Percentiles rank a stretch among this genome's conserved stretches.
Conservation (phyloP, 192 early-diverging fungal genomes). For the Cladochytrium replicatum region DNA sequence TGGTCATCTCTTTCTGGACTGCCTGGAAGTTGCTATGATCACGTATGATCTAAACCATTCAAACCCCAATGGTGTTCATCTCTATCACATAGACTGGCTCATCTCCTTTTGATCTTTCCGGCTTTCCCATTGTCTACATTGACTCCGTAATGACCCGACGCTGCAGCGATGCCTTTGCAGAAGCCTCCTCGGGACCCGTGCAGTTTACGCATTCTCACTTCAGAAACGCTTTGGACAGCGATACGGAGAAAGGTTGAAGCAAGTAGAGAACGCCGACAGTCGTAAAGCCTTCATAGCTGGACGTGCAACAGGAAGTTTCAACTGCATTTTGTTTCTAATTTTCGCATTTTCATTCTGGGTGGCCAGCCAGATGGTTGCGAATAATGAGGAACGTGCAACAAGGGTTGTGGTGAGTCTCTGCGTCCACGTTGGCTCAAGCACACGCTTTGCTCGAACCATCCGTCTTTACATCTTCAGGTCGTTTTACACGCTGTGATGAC, state of each 20-base stretch:
- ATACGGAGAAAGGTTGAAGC: slow-evolving; percentile 7
- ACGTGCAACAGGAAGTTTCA: slow-evolving; percentile 48
- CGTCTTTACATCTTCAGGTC: not conserved
- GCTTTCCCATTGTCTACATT: slow-evolving; percentile 9
- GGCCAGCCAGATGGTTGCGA: not conserved
- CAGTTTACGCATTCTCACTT: slow-evolving; percentile 21
- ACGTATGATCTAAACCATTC: slow-evolving; percentile 20
- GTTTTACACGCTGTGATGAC: slow-evolving; percentile 19
- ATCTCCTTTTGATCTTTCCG: slow-evolving; percentile 2
- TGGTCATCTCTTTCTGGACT: slow-evolving; percentile 2
- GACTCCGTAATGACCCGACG: too few relatives aligned
- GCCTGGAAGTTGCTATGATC: slow-evolving; percentile 6
- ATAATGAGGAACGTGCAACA: slow-evolving; percentile 51
- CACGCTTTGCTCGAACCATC: too few relatives aligned
- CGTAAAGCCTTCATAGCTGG: slow-evolving; percentile 40
- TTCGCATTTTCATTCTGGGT: slow-evolving; percentile 63
- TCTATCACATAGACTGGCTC: slow-evolving; percentile 40
- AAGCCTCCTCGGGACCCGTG: slow-evolving; percentile 48
- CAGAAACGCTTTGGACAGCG: slow-evolving; percentile 4
- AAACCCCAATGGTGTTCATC: slow-evolving; percentile 64
- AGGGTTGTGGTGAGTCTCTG: slow-evolving; percentile 24
- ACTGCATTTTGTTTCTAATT: slow-evolving; percentile 55
- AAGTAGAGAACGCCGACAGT: slow-evolving; percentile 5
- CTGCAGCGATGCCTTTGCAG: slow-evolving; percentile 7
- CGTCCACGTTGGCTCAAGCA: slow-evolving; percentile 17